These are phyloP conservation scores for Calycina herbarum DNA, from an alignment of 2,329 filamentous ascomycete genomes.

Conservation along the genomic window DNA sequence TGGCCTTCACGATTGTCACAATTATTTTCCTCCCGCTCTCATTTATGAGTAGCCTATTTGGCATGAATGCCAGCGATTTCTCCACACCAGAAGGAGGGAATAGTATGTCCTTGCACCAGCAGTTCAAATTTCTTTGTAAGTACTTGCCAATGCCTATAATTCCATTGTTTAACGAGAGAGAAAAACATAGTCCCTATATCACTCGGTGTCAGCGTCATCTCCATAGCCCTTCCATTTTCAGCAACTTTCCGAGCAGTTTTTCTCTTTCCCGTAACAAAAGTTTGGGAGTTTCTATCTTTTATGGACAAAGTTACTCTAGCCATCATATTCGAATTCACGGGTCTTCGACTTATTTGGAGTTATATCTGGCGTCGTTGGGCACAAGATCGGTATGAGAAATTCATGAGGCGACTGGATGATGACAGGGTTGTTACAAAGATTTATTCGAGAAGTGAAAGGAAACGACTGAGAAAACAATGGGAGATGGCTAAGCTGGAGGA, in stretches of 20 bases:
- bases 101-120: conserved; percentile 12
- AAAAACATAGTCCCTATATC: conserved; percentile 14
- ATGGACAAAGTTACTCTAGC: no score
- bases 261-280: background rate
- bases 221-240: conserved; percentile 14
- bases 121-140: conserved; percentile 17
- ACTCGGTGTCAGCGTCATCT: conserved; percentile 5
- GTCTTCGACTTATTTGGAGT: background rate
- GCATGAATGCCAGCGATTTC: conserved; percentile 23
- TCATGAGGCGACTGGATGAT: background rate
- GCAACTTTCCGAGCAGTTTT: conserved; percentile 11
- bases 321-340: background rate
- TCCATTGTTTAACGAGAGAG: no score
- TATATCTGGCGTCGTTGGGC: background rate
- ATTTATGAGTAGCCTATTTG: conserved; percentile 22
- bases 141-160: no score
- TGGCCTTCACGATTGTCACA: conserved; percentile 24
- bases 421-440: background rate
- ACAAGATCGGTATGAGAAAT: background rate
- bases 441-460: conserved; percentile 1
- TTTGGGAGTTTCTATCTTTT: background rate
- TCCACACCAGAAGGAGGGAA: conserved; percentile 10
- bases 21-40: conserved; percentile 25
- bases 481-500: background rate
- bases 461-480: background rate